Evolutionary conservation across 1,284 basidiomycete species (phyloP).

Genomic region (Earliella scabrosa): DNA sequence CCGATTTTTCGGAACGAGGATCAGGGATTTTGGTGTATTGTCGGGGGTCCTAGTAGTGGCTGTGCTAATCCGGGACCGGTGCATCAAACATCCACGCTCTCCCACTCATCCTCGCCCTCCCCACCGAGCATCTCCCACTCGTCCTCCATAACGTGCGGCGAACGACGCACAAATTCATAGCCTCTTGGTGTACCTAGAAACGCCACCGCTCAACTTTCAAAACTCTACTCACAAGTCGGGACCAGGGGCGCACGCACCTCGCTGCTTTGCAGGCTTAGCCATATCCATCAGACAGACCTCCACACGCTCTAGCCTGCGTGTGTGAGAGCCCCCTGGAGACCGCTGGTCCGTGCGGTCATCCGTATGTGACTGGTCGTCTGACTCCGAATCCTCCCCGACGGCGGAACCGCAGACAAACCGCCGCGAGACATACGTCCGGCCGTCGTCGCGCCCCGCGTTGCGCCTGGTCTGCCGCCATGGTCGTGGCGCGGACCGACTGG

Average conservation of each 20-base stretch:
- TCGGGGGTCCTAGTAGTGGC: no score
- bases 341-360: not conserved
- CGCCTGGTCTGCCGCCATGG: not conserved
- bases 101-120: not conserved
- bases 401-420: slow-evolving; percentile 4
- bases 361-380: not conserved
- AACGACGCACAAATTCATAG: slow-evolving; percentile 3
- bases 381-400: not conserved
- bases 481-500: not conserved
- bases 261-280: slow-evolving; percentile 18
- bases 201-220: not conserved
- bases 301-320: not conserved
- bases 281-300: slow-evolving; percentile 21
- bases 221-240: not conserved
- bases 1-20: no score
- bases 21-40: no score
- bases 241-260: slow-evolving; percentile 7
- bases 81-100: not conserved
- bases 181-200: slow-evolving; percentile 1
- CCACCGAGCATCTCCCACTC: not conserved
- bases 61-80: no score
- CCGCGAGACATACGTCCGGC: slow-evolving; percentile 12
- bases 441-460: slow-evolving; percentile 10
- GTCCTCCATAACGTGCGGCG: slow-evolving; percentile 4
- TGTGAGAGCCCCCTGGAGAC: not conserved